Evolutionary conservation across 495 filamentous ascomycete species (phyloP).

Genomic region (Penicillium bovifimosum): DNA sequence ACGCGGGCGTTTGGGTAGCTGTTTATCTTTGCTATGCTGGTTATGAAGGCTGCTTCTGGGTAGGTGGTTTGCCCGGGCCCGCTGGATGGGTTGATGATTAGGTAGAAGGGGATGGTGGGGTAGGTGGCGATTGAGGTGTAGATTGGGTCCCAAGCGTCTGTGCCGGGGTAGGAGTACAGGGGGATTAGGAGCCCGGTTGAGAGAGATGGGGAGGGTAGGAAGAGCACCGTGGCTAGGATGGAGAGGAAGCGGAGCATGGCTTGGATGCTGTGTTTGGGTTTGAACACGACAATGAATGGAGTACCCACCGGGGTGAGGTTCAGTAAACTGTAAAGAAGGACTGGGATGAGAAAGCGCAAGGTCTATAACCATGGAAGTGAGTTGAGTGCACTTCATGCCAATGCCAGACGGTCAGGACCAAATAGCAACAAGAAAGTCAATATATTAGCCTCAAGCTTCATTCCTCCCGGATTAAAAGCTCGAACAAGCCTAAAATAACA

Average conservation of each 20-base stretch:
- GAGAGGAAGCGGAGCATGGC: slow-evolving; percentile 11
- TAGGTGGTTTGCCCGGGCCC: slow-evolving; percentile 38
- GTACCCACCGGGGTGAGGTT: too few species aligned
- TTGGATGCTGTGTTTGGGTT: neutral
- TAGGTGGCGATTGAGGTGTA: slow-evolving; percentile 31
- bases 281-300: neutral
- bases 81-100: slow-evolving; percentile 44
- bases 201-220: slow-evolving; percentile 5
- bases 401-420: neutral
- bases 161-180: slow-evolving; percentile 46
- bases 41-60: slow-evolving; percentile 29
- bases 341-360: neutral
- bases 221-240: slow-evolving; percentile 6
- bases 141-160: slow-evolving; percentile 39
- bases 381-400: neutral
- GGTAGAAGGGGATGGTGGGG: slow-evolving; percentile 30
- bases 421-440: neutral
- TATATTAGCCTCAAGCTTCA: slow-evolving; percentile 1
- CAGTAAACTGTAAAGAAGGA: neutral
- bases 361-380: neutral
- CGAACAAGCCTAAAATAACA: neutral
- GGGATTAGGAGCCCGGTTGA: slow-evolving; percentile 42
- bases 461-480: neutral
- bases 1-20: slow-evolving; percentile 38
- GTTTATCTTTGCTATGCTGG: slow-evolving; percentile 34